Evolutionary conservation across 1,139 yeast species (phyloP).

Genomic region (Saccharomycopsis hybrid): DNA sequence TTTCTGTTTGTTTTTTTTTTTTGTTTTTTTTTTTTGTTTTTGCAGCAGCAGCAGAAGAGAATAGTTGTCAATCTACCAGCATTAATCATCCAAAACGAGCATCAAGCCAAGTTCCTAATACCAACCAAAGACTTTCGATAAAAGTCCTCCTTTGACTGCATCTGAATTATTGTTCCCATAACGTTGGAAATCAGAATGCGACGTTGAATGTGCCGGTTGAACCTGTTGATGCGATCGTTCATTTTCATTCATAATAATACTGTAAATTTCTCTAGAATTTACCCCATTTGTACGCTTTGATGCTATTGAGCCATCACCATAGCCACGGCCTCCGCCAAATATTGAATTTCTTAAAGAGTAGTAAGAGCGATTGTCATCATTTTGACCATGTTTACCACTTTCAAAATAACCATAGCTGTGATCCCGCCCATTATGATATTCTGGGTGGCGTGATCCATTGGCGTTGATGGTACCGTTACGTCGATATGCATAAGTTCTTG

Average conservation of each 20-base stretch:
- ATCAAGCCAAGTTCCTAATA: no score
- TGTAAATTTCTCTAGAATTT: constrained; percentile 6
- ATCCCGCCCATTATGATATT: neutral
- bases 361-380: neutral
- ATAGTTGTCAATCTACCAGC: no score
- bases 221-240: no score
- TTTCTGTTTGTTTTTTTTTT: no score
- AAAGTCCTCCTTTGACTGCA: no score
- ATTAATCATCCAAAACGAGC: no score
- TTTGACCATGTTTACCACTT: neutral
- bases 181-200: no score
- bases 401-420: neutral
- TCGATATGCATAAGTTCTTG: constrained; percentile 6
- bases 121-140: no score
- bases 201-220: no score
- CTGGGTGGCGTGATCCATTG: neutral
- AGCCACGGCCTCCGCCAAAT: neutral
- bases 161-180: no score
- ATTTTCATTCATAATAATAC: constrained; percentile 4
- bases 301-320: neutral
- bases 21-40: no score
- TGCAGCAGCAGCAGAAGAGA: no score
- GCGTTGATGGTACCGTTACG: neutral
- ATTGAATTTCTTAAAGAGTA: constrained; percentile 2
- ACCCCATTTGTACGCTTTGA: neutral